Evolutionary conservation across 257 asterid species (phyloP).

Genomic region (Przewalskia tangutica): DNA sequence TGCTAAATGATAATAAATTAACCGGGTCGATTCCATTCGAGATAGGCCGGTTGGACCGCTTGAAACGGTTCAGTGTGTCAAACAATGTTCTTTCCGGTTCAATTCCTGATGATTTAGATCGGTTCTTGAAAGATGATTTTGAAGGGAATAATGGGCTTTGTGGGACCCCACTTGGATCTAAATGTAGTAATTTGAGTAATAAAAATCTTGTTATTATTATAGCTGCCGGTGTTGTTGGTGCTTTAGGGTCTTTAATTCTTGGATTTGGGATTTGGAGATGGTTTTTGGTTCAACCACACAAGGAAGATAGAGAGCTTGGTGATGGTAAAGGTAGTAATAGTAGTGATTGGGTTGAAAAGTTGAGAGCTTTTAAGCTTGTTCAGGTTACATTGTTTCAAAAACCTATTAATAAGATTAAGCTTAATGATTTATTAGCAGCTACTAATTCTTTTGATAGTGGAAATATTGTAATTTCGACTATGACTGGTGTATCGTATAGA

Average conservation of each 20-base stretch:
- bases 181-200: constrained; percentile 36
- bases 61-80: constrained; percentile 35
- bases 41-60: constrained; percentile 27
- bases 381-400: constrained; percentile 56
- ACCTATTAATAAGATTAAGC: constrained; percentile 48
- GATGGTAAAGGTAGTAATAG: constrained; percentile 16
- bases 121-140: constrained; percentile 17
- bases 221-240: constrained; percentile 46
- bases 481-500: constrained; percentile 47
- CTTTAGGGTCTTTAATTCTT: constrained; percentile 35
- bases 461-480: constrained; percentile 28
- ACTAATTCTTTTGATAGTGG: constrained; percentile 32
- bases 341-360: constrained; percentile 27
- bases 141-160: constrained; percentile 43
- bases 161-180: constrained; percentile 26
- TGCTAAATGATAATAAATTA: constrained; percentile 5
- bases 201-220: constrained; percentile 33
- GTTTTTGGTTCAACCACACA: constrained; percentile 20
- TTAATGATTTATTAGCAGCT: constrained; percentile 44
- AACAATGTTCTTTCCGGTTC: constrained; percentile 38
- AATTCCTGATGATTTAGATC: constrained; percentile 28
- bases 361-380: constrained; percentile 39
- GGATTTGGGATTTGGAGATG: constrained; percentile 62
- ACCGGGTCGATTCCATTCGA: constrained; percentile 39
- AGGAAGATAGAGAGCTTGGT: constrained; percentile 24